A percentile compares a stretch with the other conserved stretches of the same genome.
Evolutionary conservation across 352 stramenopile species (phyloP).

Genomic region (Phytophthora agathidicida): DNA sequence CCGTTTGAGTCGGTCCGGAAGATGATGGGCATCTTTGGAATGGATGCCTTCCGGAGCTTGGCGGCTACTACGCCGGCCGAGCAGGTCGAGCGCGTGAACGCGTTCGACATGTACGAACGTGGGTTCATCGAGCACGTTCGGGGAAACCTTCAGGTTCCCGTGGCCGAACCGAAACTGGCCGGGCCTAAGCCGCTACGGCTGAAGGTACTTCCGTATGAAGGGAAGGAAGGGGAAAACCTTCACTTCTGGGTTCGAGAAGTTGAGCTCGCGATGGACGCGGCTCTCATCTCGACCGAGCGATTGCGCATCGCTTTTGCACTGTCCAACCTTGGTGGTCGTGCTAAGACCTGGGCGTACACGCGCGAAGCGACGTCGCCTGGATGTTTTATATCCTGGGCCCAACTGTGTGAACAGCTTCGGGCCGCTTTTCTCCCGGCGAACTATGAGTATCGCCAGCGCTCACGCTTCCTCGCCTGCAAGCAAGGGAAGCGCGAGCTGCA

Average conservation of each 20-base stretch:
- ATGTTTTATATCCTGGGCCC: too few species aligned
- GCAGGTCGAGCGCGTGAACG: not conserved
- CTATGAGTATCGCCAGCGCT: too few species aligned
- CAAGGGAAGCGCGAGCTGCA: too few species aligned
- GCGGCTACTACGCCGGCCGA: not conserved
- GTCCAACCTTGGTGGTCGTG: too few species aligned
- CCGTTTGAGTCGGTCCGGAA: not conserved
- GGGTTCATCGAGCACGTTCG: not conserved
- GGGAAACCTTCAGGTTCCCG: not conserved
- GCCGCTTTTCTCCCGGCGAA: too few species aligned
- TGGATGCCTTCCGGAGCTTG: not conserved
- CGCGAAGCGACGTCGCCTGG: too few species aligned
- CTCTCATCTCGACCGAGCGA: not conserved
- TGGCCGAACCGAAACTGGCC: too few species aligned
- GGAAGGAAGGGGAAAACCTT: conserved; percentile 1
- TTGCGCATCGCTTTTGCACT: not conserved
- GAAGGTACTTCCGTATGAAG: not conserved
- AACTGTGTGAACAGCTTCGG: too few species aligned
- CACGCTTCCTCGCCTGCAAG: too few species aligned
- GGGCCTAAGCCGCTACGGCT: not conserved
- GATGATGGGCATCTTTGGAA: not conserved
- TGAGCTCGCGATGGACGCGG: not conserved
- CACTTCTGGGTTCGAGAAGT: conserved; percentile 3
- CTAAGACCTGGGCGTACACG: too few species aligned
- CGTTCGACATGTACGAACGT: not conserved